Evolutionary conservation across 2,329 filamentous ascomycete species (phyloP), one percentile per base, ranked within the genome.

Genomic region (Diaporthe caulivora): DNA sequence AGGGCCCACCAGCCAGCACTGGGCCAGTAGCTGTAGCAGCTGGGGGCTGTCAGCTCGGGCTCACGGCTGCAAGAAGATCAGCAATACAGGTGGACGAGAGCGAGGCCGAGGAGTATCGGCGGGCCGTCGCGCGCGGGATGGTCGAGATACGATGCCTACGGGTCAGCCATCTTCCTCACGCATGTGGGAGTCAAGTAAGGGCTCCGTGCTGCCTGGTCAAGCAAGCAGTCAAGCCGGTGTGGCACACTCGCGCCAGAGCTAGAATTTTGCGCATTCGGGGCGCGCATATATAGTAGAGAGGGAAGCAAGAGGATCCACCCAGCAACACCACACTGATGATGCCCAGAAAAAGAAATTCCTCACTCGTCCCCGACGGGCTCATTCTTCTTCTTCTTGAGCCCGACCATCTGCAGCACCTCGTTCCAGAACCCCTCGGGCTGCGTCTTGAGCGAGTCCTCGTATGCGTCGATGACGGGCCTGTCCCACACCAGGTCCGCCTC

Each of bases 401-500:
- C 82, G 7, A 88, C 76, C 76, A 89, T 71, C 70, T 84, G 83
- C n/a, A 81, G 75, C 77, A 91, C 84, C 77, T 91, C 89, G 18
- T 78, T 81, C 88, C 89, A 90, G 82, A 91, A 90, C 7, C 87
- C 84, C n/a, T 86, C 80, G 0, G 88, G 85, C 13, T 84, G 83
- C 11, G 84, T 80, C 9, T 83, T 81, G 76, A 92, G 88, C 24
- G 83, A 83, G 11, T 81, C 84, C 79, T 91, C 89, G 75, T 91
- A 91, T 0, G 84, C 85, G 7, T 72, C 67, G 40, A 80, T 76
- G 18, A 60, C 26, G 13, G 71, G 74, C 13, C 73, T 54, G 70
- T 80, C 78, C 78, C 78, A 79, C 9, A 78, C 49, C 57, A 79
- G 73, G 67, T 79, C 78, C 4, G 77, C 76, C 57, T 79, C 88